Conservation (phyloP, 148 eudicot genomes). For the Drosera capensis region DNA sequence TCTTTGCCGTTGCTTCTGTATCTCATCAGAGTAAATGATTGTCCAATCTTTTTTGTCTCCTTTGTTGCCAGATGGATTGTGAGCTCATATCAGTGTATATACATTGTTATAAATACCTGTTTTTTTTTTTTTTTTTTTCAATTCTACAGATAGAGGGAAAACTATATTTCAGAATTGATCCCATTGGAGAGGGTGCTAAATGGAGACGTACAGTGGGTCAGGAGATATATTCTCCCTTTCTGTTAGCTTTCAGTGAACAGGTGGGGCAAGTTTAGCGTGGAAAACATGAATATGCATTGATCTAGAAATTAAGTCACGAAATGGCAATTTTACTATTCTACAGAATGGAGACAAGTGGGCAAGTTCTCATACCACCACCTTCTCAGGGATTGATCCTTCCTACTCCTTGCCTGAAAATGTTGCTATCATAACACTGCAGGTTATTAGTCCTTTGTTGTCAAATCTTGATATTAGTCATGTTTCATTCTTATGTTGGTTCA, state of each 20-base stretch:
- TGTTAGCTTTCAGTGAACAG: slow-evolving; percentile 84
- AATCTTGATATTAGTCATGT: not conserved
- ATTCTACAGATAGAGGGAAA: slow-evolving; percentile 63
- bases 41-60: not conserved
- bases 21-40: not conserved
- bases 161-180: slow-evolving; percentile 58
- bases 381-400: slow-evolving; percentile 55
- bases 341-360: slow-evolving; percentile 40
- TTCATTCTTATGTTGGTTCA: not conserved
- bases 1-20: too few relatives aligned
- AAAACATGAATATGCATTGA: not conserved
- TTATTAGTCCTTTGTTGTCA: slow-evolving; percentile 3
- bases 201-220: slow-evolving; percentile 91
- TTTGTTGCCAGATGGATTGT: not conserved
- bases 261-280: slow-evolving; percentile 14
- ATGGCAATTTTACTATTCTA: slow-evolving; percentile 4
- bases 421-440: slow-evolving; percentile 92
- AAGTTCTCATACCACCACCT: slow-evolving; percentile 35
- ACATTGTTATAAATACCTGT: not conserved
- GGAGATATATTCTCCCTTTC: slow-evolving; percentile 83
- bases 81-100: not conserved
- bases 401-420: slow-evolving; percentile 83
- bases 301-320: not conserved
- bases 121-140: too few relatives aligned
- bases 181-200: slow-evolving; percentile 81